Base-by-base conservation (phyloP, 2,329 filamentous ascomycete species). In the Nothophoma quercina region DNA sequence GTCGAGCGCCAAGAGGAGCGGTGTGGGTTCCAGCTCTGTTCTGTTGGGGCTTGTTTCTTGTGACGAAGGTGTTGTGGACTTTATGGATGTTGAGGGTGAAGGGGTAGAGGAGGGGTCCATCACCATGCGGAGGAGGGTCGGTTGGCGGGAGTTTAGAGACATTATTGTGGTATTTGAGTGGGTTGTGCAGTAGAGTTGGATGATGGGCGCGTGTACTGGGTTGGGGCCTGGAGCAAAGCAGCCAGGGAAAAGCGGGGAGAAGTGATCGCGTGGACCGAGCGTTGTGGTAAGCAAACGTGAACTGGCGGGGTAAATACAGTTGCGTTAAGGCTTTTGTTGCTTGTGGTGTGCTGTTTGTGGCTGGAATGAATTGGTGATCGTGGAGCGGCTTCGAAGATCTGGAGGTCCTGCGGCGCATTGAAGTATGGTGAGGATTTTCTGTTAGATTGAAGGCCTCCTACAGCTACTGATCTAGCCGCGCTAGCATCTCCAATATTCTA, bases 81-180 rank as follows among this genome's bases (percentile, higher is more conserved):
- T 33, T 4, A 32, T 29, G 4, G 50, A 22, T n/a, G 38, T 38
- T 25, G 38, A 6, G 18, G 49, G 29, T 6, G 49, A 10, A 3
- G 43, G 23, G 30, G 30, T 32, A 10, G 22, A 21, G 16, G 40
- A 32, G n/a, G 32, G 33, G 10, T 39, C 26, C 32, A 42, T 44
- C 16, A 53, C 43, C 50, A 53, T 53, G 43, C 50, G 44, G 15
- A 53, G 50, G 9, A 53, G 50, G 5, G 50, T 53, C 16, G 50
- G 50, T 35, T 53, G 50, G 28, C 50, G 50, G 21, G 50, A 18
- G 25, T 41, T 25, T 7, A 43, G 43, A 8, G 50, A 43, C 50
- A 53, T 52, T 15, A 26, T 38, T 42, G 15, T 7, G 26, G n/a
- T n/a, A n/a, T n/a, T 36, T 19, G n/a, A 1, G 21, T 33, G 16